Percentiles rank a stretch among this genome's conserved stretches.
Conservation (phyloP, 2,329 filamentous ascomycete species). For the Fusarium chaquense region DNA sequence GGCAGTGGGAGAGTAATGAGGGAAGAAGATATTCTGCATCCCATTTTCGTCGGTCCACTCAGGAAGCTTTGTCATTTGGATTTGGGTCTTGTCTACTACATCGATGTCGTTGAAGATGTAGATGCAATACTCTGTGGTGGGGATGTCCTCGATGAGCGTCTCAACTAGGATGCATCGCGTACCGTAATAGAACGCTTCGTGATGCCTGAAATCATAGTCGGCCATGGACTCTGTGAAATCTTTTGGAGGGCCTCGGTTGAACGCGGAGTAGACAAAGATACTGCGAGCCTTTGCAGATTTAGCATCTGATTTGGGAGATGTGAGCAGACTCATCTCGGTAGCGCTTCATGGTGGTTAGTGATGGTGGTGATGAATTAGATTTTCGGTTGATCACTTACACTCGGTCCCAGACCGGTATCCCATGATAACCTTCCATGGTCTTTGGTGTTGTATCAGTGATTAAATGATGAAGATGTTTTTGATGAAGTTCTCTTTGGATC, state of each 20-base stretch:
- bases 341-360: not conserved
- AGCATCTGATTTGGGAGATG: not conserved
- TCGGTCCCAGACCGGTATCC: not conserved
- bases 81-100: not conserved
- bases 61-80: constrained; percentile 2
- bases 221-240: not conserved
- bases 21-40: constrained; percentile 25
- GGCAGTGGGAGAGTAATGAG: not conserved
- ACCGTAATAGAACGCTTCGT: not conserved
- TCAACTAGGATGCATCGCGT: constrained; percentile 19
- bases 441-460: not conserved
- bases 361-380: not conserved
- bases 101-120: constrained; percentile 25
- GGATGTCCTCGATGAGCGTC: constrained; percentile 24
- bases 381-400: not conserved
- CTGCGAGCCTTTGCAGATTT: not conserved
- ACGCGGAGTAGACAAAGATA: not conserved
- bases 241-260: not conserved
- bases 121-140: constrained; percentile 15
- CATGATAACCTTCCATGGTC: not conserved
- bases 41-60: constrained; percentile 7
- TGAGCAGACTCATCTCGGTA: not conserved
- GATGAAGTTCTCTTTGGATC: not conserved
- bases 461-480: not conserved
- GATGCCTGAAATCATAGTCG: not conserved